These are phyloP conservation scores for Eruca vesicaria DNA, from an alignment of 441 rosid genomes.

Conservation along the genomic window DNA sequence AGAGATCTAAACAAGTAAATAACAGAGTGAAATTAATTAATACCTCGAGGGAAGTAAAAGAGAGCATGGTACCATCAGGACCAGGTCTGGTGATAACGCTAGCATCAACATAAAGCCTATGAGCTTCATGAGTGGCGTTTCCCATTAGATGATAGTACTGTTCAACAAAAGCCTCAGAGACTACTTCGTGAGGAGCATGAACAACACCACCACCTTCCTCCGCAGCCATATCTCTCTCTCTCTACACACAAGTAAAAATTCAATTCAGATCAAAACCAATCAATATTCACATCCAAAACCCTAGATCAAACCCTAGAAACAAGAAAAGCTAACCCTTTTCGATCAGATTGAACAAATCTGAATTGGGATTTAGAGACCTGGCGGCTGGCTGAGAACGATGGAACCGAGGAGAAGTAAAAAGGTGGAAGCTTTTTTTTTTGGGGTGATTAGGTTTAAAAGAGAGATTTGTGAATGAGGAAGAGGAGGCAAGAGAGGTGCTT, in stretches of 20 bases:
- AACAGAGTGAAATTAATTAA: background rate
- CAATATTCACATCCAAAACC: conserved; percentile 8
- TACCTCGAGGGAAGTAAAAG: conserved; percentile 48
- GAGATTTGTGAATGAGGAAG: conserved; percentile 10
- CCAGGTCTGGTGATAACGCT: conserved; percentile 48
- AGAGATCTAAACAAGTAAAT: background rate
- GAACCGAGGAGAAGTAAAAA: conserved; percentile 25
- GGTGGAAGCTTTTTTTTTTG: background rate
- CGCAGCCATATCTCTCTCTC: conserved; percentile 43
- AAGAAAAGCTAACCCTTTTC: background rate
- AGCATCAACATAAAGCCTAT: conserved; percentile 39
- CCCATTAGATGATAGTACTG: conserved; percentile 42
- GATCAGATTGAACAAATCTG: background rate
- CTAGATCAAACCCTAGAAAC: background rate
- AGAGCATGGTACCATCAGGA: conserved; percentile 45
- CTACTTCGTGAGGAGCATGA: conserved; percentile 30
- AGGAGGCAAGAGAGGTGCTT: background rate
- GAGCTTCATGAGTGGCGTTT: conserved; percentile 27
- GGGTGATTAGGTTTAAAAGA: background rate
- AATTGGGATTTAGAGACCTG: conserved; percentile 1
- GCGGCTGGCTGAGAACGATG: conserved; percentile 23
- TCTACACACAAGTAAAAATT: background rate
- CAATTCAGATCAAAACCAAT: background rate
- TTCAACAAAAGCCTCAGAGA: conserved; percentile 45
- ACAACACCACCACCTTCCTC: conserved; percentile 38